Base-by-base conservation (phyloP, 2,329 filamentous ascomycete genomes). In the Pseudogymnoascus sp. region DNA sequence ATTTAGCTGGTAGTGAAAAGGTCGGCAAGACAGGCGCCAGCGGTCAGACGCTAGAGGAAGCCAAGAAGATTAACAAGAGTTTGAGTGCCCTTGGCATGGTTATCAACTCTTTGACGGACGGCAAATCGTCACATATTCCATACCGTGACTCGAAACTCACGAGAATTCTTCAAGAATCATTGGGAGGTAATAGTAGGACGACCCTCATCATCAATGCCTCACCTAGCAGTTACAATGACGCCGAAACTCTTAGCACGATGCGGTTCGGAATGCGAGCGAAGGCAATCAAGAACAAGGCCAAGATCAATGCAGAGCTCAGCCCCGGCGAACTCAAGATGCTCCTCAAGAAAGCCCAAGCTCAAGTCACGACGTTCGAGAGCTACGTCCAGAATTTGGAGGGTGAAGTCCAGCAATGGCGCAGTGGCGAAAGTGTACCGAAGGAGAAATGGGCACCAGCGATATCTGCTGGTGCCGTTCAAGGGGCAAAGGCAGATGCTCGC, bases 21-120 rank as follows among this genome's bases (percentile, higher is more conserved):
- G 92, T 98, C 61, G 93, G 95, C 74, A 98, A 99, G 84, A 99
- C 95, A 31, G 95, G 95, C 70, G 95, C 95, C 66, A 97, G 91
- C 75, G 95, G 95, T 63, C 95, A 98, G 78, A 98, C 93, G 4
- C 82, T 99, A 46, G 95, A 98, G 76, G 95, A 99, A 76, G 95
- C 95, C 65, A 98, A 98, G 83, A 99, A 99, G 83, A 99, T 99
- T 84, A 99, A 99, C 84, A 98, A 98, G 84, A 97, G 92, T 82
- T 84, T 99, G 80, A 97, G 93, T 79, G 93, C 95, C 62, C 83
- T 99, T 65, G 95, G 95, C 72, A 98, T 97, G 93, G 95, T 98
- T 79, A 99, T 99, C 82, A 98, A 98, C 78, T 87, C 93, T 62
- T 80, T 99, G 71, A 97, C 95, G 2, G 95, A 98, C 75, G 93